phyloP scores from a whole-genome alignment of 2,329 filamentous ascomycete genomes.

The Didymella sp. region DNA sequence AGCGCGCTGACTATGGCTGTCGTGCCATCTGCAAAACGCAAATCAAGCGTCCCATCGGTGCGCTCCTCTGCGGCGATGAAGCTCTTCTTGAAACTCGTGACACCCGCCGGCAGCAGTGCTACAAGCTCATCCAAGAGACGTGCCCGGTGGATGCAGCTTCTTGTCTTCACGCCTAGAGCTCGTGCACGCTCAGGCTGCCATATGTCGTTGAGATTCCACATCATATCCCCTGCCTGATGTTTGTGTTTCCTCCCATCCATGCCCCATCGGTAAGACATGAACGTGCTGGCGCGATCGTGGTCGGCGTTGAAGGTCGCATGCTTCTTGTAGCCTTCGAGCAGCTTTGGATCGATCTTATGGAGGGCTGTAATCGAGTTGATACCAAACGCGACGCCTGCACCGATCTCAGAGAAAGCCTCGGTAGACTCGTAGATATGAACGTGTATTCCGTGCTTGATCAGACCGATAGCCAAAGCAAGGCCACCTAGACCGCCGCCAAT shows the following conservation, averaged over 20 bases:
- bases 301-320: conserved; percentile 51
- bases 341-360: conserved; percentile 49
- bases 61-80: conserved; percentile 38
- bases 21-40: conserved; percentile 48
- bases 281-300: conserved; percentile 46
- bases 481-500: conserved; percentile 35
- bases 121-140: conserved; percentile 55
- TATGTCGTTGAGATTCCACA: conserved; percentile 48
- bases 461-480: conserved; percentile 31
- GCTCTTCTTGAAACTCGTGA: conserved; percentile 37
- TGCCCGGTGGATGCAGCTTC: conserved; percentile 43
- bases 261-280: conserved; percentile 36
- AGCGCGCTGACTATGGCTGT: conserved; percentile 49
- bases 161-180: conserved; percentile 27
- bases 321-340: conserved; percentile 49
- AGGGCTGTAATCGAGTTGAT: conserved; percentile 53
- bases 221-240: conserved; percentile 38
- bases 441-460: conserved; percentile 26
- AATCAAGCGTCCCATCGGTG: conserved; percentile 45
- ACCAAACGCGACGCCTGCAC: conserved; percentile 42
- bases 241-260: conserved; percentile 1
- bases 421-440: conserved; percentile 38
- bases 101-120: conserved; percentile 48
- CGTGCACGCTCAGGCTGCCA: conserved; percentile 50
- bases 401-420: conserved; percentile 27